Evolutionary conservation across 306 rosid genomes (phyloP), one percentile per base, ranked within the genome.

Genomic region (Astragalus membranaceus): DNA sequence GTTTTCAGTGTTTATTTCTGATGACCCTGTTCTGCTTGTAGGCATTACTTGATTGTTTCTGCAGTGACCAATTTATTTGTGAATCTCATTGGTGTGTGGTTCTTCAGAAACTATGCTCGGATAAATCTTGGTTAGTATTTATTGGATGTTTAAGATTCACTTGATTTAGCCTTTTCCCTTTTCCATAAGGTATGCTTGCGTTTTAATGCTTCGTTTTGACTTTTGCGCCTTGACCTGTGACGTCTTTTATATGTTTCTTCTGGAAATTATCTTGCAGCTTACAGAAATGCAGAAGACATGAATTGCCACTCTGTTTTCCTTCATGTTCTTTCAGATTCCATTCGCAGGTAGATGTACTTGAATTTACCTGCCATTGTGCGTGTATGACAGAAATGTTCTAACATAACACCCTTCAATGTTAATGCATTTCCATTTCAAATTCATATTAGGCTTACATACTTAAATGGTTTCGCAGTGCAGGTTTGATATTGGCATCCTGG

Each of bases 61-160:
- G 99, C 97, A 1, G 97, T 89, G 67, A 89, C 97, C 75, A 91
- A 94, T 89, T 88, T 94, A 77, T 50, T 79, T 76, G 99, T 94
- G 82, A 94, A 94, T 85, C 96, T 91, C 74, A 86, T 94, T 75
- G 99, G 99, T 54, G 99, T 94, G 64, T 94, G 96, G 99, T 94
- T 91, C 99, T 94, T 94, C 81, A 88, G 96, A 79, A 89, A 87
- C 79, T 94, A 91, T 86, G 99, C 99, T 48, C 95, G 99, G 58
- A 69, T 89, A 67, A 91, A 89, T 85, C 92, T 94, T 61, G 86
- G 99, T 94, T 81, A 79, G 90, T 80, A 26, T 75, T 76, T 47
- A 53, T 32, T 56, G 48, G 13, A 42, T 52, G 37, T 77, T 55
- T 20, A 64, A 35, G 59, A 43, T 79, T 66, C 20, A 26, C 57